These are phyloP conservation scores for Curvularia lunata DNA, from an alignment of 2,329 filamentous ascomycete species.

Conservation along the genomic window DNA sequence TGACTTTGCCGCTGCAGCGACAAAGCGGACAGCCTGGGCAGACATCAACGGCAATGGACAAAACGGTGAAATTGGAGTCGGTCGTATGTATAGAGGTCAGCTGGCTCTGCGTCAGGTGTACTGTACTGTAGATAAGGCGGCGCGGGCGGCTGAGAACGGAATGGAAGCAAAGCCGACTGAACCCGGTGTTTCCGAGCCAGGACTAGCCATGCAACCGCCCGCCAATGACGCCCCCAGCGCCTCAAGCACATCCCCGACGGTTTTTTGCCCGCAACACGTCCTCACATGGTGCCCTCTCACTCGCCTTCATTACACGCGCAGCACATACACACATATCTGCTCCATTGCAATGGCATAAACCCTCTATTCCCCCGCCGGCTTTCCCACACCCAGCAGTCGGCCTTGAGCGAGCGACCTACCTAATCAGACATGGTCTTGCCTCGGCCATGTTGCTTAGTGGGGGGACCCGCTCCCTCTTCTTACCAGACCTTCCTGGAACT, in stretches of 20 bases:
- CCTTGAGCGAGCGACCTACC: constrained; percentile 21
- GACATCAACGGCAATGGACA: neutral
- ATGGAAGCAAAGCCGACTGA: constrained; percentile 16
- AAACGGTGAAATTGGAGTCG: neutral
- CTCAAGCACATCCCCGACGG: neutral
- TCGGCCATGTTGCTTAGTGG: constrained; percentile 33
- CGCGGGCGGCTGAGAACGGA: neutral
- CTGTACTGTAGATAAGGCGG: neutral
- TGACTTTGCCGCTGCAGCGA: constrained; percentile 31
- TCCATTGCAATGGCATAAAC: neutral
- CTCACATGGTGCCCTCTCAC: neutral
- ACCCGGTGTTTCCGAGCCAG: constrained; percentile 11
- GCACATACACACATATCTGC: neutral
- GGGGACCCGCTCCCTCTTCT: constrained; percentile 21
- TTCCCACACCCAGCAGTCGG: neutral
- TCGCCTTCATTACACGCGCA: neutral
- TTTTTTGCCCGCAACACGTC: neutral
- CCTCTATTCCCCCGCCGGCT: neutral
- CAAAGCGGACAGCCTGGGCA: constrained; percentile 38
- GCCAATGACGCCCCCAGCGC: constrained; percentile 5
- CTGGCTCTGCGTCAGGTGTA: constrained; percentile 13
- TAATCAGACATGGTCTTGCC: constrained; percentile 25
- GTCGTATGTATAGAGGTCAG: constrained; percentile 18
- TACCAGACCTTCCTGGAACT: constrained; percentile 27
- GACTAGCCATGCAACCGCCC: neutral